Evolutionary conservation across 140 eudicot genomes (phyloP).

Genomic region (Cichorium intybus): DNA sequence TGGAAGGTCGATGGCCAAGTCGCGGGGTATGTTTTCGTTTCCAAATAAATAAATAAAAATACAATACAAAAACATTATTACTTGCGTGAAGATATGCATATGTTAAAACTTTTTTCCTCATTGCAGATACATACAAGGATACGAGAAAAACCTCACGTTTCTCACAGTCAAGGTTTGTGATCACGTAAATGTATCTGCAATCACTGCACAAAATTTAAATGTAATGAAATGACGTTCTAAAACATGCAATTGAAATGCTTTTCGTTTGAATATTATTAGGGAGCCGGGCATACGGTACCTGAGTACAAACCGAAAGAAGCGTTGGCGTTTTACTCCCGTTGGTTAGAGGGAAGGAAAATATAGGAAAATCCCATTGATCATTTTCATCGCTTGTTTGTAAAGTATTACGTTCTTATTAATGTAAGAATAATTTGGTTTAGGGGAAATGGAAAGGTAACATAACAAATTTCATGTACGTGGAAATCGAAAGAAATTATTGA

Average conservation of each 20-base stretch:
- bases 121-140: slow-evolving; percentile 72
- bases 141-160: slow-evolving; percentile 65
- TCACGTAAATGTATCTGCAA: not conserved
- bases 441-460: slow-evolving; percentile 4
- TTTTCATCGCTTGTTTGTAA: not conserved
- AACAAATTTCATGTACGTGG: slow-evolving; percentile 14
- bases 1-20: slow-evolving; percentile 82
- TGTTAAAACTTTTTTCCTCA: slow-evolving; percentile 11
- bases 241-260: not conserved
- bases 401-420: not conserved
- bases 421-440: slow-evolving; percentile 14
- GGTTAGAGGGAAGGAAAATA: slow-evolving; percentile 68
- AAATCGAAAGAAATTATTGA: not conserved
- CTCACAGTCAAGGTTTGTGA: slow-evolving; percentile 77
- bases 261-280: slow-evolving; percentile 4
- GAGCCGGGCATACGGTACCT: slow-evolving; percentile 69
- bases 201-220: not conserved
- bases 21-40: slow-evolving; percentile 65
- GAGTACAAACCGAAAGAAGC: slow-evolving; percentile 93
- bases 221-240: not conserved
- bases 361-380: slow-evolving; percentile 15
- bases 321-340: slow-evolving; percentile 66
- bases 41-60: not conserved
- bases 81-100: not conserved
- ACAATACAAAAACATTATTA: not conserved